A percentile compares a stretch with the other conserved stretches of the same genome.
phyloP scores from a whole-genome alignment of 768 basidiomycete species.

The Tubosaeta brunneosetosa region DNA sequence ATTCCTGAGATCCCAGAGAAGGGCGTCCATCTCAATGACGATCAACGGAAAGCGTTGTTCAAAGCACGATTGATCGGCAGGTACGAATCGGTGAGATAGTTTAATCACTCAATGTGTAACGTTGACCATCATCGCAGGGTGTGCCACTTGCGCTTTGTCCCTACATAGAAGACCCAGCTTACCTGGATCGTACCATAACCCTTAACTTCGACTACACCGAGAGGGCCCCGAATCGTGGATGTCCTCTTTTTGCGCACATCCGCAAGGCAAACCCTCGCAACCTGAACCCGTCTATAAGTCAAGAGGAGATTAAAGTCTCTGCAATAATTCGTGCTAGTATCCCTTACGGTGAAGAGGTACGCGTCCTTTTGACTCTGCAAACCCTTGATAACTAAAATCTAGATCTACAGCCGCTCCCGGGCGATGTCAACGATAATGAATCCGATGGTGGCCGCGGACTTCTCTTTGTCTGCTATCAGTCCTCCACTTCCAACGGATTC shows the following conservation, averaged over 20 bases:
- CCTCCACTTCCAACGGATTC: conserved; percentile 36
- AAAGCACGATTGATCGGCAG: conserved; percentile 39
- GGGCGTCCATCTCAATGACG: conserved; percentile 16
- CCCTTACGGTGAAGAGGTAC: conserved; percentile 32
- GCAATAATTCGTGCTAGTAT: conserved; percentile 31
- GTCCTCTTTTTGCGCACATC: conserved; percentile 47
- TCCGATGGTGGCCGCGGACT: conserved; percentile 12
- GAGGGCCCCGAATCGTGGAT: conserved; percentile 10
- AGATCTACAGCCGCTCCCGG: conserved; percentile 6
- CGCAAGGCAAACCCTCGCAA: conserved; percentile 44
- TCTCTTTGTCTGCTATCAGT: conserved; percentile 35
- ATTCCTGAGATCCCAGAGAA: background rate
- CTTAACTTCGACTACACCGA: conserved; percentile 38
- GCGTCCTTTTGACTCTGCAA: background rate
- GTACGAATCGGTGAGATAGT: conserved; percentile 41
- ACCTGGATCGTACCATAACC: conserved; percentile 36
- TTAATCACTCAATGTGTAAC: too few species aligned
- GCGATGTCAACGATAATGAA: background rate
- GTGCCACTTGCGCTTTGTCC: conserved; percentile 45
- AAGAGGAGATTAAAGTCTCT: conserved; percentile 17
- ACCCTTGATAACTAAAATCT: background rate
- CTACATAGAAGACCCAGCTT: conserved; percentile 38
- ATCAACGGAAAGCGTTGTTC: conserved; percentile 20
- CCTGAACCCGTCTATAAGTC: conserved; percentile 9
- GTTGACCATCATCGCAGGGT: conserved; percentile 8